phyloP scores from a whole-genome alignment of 805 yeast species.

The Candida wancherniae region DNA sequence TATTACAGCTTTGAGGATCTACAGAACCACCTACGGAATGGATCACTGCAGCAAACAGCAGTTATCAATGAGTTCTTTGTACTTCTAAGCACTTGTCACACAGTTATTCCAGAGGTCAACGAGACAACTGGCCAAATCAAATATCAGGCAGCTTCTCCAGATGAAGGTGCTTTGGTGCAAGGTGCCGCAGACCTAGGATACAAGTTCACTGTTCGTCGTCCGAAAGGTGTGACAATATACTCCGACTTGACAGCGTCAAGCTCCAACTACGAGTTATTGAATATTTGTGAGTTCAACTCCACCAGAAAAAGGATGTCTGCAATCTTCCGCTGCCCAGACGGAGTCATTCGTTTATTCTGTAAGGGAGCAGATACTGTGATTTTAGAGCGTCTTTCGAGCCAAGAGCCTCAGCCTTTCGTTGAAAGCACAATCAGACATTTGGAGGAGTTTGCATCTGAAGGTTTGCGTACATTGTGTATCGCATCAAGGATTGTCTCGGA shows the following conservation, averaged over 20 bases:
- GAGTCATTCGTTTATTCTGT: constrained; percentile 78
- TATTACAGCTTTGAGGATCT: constrained; percentile 67
- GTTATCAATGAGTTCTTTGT: constrained; percentile 73
- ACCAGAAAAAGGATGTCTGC: constrained; percentile 98
- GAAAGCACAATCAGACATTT: constrained; percentile 78
- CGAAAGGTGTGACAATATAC: constrained; percentile 70
- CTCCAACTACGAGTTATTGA: constrained; percentile 69
- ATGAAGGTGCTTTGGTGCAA: constrained; percentile 96
- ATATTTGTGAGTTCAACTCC: constrained; percentile 94
- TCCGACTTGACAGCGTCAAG: constrained; percentile 44
- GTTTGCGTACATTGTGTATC: constrained; percentile 89
- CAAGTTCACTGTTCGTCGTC: constrained; percentile 78
- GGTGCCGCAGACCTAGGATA: constrained; percentile 92
- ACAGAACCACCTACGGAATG: constrained; percentile 42
- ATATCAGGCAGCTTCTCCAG: constrained; percentile 98
- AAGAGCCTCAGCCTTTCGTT: constrained; percentile 66
- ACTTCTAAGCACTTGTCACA: constrained; percentile 87
- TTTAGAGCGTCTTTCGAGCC: constrained; percentile 68
- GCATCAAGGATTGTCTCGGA: constrained; percentile 80
- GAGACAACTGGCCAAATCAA: constrained; percentile 59
- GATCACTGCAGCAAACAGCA: constrained; percentile 42
- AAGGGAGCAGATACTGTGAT: constrained; percentile 99
- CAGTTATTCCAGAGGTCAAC: constrained; percentile 88
- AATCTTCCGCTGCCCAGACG: constrained; percentile 90
- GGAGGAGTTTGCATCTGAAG: constrained; percentile 96